Percentiles rank a stretch among this genome's conserved stretches.
Conservation (phyloP, 2,329 filamentous ascomycete genomes). For the Penicillium griseofulvum region DNA sequence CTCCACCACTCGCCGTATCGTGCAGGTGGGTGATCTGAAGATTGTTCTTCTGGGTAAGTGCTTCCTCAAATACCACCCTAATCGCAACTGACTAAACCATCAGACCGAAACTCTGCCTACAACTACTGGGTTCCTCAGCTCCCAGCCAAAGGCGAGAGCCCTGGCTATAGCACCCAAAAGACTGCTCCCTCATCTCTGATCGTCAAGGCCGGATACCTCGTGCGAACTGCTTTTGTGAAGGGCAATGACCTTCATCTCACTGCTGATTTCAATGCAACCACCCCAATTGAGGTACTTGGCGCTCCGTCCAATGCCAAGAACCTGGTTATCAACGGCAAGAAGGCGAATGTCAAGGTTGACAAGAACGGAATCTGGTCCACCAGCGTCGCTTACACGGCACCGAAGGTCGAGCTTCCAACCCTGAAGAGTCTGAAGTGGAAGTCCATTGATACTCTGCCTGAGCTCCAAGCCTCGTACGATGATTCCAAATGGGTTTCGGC, state of each 20-base stretch:
- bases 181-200: constrained; percentile 38
- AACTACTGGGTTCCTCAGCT: constrained; percentile 47
- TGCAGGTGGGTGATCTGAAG: constrained; percentile 46
- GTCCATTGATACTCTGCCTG: constrained; percentile 68
- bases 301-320: constrained; percentile 55
- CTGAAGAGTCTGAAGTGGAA: constrained; percentile 64
- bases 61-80: background rate
- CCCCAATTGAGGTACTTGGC: constrained; percentile 66
- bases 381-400: constrained; percentile 51
- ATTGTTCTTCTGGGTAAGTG: constrained; percentile 55
- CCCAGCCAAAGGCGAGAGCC: constrained; percentile 22
- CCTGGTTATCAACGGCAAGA: constrained; percentile 61
- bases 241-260: constrained; percentile 60
- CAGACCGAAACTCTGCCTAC: constrained; percentile 53
- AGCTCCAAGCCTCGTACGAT: constrained; percentile 62
- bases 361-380: constrained; percentile 52
- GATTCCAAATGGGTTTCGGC: constrained; percentile 67
- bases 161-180: constrained; percentile 33
- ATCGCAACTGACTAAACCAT: constrained; percentile 10
- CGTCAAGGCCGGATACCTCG: constrained; percentile 45
- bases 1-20: constrained; percentile 46
- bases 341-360: constrained; percentile 41
- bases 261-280: constrained; percentile 71
- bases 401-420: constrained; percentile 55
- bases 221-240: constrained; percentile 51